Evolutionary conservation across 805 yeast species (phyloP), one percentile per base, ranked within the genome.

Genomic region (Pichia nanzhaoensis): DNA sequence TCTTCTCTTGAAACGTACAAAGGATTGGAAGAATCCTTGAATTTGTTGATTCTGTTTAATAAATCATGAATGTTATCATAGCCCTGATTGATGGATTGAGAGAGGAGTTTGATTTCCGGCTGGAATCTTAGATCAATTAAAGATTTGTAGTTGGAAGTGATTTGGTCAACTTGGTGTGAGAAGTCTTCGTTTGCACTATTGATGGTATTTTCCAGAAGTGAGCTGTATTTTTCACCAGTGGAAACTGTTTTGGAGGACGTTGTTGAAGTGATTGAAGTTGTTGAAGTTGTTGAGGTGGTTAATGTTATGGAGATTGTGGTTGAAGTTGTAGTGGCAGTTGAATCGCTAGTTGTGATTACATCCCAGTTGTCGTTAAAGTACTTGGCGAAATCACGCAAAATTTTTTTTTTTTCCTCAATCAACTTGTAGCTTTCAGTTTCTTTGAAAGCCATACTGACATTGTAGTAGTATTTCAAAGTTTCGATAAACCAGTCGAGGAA

Each of bases 1-100:
- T 67, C 69, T 50, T 72, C 70, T 54, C 82, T 66, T 1, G 75
- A 58, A 28, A 77, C 66, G 49, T 65, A 68, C 10, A 34, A 30
- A n/a, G 52, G 34, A 30, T 40, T 48, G 3, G 43, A 41, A 3
- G 40, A 21, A 28, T 52, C 51, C 10, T 32, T 41, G 24, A 43
- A 24, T 33, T 46, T 36, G 41, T 59, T 58, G 37, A 66, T 58
- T 3, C 55, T 54, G 27, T 51, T 45, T n/a, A 64, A 44, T 43
- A 55, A 21, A 4, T 40, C 34, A 36, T 63, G 60, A 9, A 59
- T 53, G n/a, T 56, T 55, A n/a, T 54, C 58, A 46, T 55, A 62
- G 22, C 58, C 63, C 1, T 48, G 38, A 34, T 54, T 56, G 33
- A 55, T 56, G 9, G 40, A 49, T 54, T 51, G 51, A 13, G 69